Conservation (phyloP, 495 filamentous ascomycete genomes). For the Xylaria intraflava region DNA sequence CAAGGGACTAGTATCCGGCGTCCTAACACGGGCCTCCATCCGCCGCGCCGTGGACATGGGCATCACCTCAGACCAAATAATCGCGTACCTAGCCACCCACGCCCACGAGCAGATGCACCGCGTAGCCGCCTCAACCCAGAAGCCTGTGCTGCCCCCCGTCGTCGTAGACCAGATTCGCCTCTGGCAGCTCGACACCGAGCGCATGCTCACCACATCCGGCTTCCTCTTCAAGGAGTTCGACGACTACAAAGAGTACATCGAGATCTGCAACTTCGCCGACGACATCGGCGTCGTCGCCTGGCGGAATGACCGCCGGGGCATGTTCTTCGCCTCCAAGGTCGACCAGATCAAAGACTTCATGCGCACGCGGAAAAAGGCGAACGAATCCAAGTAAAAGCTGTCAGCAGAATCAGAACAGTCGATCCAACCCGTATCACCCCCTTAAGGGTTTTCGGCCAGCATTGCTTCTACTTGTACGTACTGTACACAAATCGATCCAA, state of each 20-base stretch:
- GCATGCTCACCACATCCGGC: conserved; percentile 73
- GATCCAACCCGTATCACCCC: too few species aligned
- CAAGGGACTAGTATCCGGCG: conserved; percentile 84
- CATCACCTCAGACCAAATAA: conserved; percentile 92
- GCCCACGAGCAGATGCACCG: conserved; percentile 89
- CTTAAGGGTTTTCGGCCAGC: too few species aligned
- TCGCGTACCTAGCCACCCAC: conserved; percentile 78
- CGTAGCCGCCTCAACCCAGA: conserved; percentile 44
- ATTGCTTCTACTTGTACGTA: too few species aligned
- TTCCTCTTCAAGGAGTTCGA: conserved; percentile 89
- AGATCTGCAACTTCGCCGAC: conserved; percentile 69
- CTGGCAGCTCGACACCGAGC: conserved; percentile 95
- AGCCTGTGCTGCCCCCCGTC: conserved; percentile 78
- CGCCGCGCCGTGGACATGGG: conserved; percentile 79
- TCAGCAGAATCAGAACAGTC: too few species aligned
- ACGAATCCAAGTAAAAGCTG: conserved; percentile 16
- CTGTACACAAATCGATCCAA: too few species aligned
- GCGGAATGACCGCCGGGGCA: conserved; percentile 68
- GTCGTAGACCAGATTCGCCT: conserved; percentile 96
- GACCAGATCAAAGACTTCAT: conserved; percentile 80
- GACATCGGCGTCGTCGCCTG: conserved; percentile 89
- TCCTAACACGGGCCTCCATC: conserved; percentile 79
- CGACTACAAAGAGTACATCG: conserved; percentile 66
- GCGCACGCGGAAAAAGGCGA: conserved; percentile 51
- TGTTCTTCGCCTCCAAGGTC: conserved; percentile 81